Base-by-base conservation (phyloP, 495 filamentous ascomycete species). In the Penicillium angulare region DNA sequence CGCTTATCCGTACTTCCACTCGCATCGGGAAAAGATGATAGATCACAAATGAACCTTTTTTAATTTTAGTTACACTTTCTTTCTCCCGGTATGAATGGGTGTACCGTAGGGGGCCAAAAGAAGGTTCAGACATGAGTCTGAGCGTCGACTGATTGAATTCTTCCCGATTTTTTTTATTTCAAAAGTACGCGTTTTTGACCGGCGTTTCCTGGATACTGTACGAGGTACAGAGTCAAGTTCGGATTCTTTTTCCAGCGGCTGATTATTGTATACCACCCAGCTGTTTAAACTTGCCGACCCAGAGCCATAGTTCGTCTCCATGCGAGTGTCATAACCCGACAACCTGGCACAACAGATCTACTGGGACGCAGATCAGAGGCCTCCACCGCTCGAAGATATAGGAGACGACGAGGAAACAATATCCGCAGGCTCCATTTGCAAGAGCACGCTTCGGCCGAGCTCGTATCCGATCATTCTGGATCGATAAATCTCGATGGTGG, bases 311-410 rank as follows among this genome's bases (percentile, higher is more conserved):
- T 31, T 31, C 27, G 27, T 31, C 1, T 31, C 27, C 27, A 31
- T 31, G 27, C 27, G 27, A 31, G 7, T 41, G n/a, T 26, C 43
- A 53, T 50, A 51, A 65, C 69, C 69, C 67, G 66, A 66, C 67
- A 66, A 46, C 60, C 24, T 56, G 69, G 69, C 55, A 53, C 61
- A 53, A 49, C 49, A 60, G 54, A 52, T 68, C 65, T 53, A 45
- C 38, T 56, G 42, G 44, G 45, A n/a, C 39, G 60, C 57, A 57
- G 61, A 65, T 68, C 68, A 47, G 53, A 39, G 45, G 48, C 50
- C 36, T 42, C 33, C 7, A 23, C 32, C 27, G n/a, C n/a, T n/a
- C n/a, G n/a, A n/a, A n/a, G n/a, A n/a, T n/a, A n/a, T n/a, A n/a
- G n/a, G n/a, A n/a, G n/a, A n/a, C n/a, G n/a, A n/a, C n/a, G n/a